Conservation (phyloP, 2,329 filamentous ascomycete species). For the Fusarium duplospermum region DNA sequence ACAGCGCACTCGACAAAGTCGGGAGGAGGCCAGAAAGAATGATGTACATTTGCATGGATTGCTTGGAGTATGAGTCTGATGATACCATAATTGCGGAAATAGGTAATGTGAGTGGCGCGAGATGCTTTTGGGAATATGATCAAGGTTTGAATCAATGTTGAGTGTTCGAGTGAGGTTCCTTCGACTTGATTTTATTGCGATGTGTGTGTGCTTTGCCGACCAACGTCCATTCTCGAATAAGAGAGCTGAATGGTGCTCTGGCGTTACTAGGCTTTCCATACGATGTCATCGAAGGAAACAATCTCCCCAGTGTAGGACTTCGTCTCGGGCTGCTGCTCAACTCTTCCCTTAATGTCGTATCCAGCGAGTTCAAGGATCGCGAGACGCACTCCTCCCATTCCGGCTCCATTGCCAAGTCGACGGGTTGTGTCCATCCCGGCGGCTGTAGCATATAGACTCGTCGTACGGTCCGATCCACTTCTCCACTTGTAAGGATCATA, state of each 20-base stretch:
- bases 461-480: slow-evolving; percentile 44
- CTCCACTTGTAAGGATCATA: slow-evolving; percentile 35
- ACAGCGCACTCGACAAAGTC: slow-evolving; percentile 51
- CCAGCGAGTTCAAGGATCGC: slow-evolving; percentile 57
- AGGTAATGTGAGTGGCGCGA: background rate
- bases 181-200: background rate
- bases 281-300: slow-evolving; percentile 54
- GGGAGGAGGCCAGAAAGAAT: slow-evolving; percentile 27
- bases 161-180: background rate
- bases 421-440: slow-evolving; percentile 50
- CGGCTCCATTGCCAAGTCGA: slow-evolving; percentile 50
- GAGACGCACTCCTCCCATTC: slow-evolving; percentile 54
- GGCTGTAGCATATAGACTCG: slow-evolving; percentile 51
- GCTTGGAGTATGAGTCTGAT: slow-evolving; percentile 3
- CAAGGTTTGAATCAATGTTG: background rate
- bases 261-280: slow-evolving; percentile 46
- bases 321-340: slow-evolving; percentile 52
- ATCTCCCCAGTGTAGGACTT: slow-evolving; percentile 50
- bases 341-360: slow-evolving; percentile 44
- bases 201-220: background rate
- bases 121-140: background rate
- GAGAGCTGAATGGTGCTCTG: background rate
- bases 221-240: background rate
- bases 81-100: slow-evolving; percentile 14
- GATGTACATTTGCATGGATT: background rate